Conservation (phyloP, 148 eudicot species). For the Arbutus unedo region DNA sequence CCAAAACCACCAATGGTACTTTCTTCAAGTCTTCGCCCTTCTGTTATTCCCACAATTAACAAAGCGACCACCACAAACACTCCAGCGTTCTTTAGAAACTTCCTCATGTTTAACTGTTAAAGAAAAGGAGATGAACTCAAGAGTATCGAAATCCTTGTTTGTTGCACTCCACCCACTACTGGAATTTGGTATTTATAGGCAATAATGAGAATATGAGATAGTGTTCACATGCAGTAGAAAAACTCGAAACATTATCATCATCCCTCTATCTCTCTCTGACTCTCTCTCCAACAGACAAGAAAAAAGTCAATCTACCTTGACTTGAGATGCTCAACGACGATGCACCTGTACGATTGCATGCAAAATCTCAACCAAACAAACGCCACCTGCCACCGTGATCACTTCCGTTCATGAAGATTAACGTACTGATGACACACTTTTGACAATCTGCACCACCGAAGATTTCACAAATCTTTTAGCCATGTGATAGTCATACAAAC, state of each 20-base stretch:
- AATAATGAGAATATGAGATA: background rate
- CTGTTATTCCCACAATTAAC: conserved; percentile 16
- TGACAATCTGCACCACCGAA: conserved; percentile 1
- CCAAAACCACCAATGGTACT: conserved; percentile 3
- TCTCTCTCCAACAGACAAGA: background rate
- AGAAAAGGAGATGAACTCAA: background rate
- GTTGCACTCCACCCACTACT: background rate
- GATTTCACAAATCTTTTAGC: background rate
- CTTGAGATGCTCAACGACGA: background rate
- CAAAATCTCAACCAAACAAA: background rate
- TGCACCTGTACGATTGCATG: background rate
- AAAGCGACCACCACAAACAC: conserved; percentile 4
- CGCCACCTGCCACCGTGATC: background rate
- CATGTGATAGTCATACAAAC: background rate
- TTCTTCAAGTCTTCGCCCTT: conserved; percentile 11
- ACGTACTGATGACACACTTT: background rate
- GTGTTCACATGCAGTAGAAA: background rate
- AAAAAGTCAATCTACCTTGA: conserved; percentile 1
- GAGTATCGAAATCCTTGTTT: background rate
- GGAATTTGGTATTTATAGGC: background rate
- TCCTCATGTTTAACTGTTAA: background rate
- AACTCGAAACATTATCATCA: background rate
- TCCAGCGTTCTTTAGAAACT: conserved; percentile 1
- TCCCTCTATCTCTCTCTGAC: background rate
- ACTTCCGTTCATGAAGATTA: background rate